Evolutionary conservation across 495 filamentous ascomycete genomes (phyloP), one percentile per base, ranked within the genome.

Genomic region (Penicillium cosmopolitanum): DNA sequence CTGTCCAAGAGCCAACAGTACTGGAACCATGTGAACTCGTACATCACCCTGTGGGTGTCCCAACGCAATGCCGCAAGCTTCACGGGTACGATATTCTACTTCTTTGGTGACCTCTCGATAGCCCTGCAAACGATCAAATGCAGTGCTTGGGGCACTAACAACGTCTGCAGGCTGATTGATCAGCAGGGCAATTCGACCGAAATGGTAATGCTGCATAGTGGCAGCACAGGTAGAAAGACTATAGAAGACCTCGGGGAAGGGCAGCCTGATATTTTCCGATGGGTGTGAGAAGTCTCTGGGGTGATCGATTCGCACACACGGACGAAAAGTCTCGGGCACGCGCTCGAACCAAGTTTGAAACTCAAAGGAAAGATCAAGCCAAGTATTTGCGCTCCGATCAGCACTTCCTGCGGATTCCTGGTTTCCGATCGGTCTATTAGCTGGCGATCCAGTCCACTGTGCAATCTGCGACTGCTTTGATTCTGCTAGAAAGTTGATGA

Each of bases 81-180:
- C 74, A 3, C 70, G 68, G 54, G 68, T 64, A 11, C 77, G 75
- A 50, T 71, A 73, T 43, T 80, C 77, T 8, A 77, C 75, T 51
- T 80, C 74, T 35, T 78, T 78, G 4, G 75, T 77, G 15, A 80
- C 59, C 50, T 78, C 76, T 9, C 77, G 63, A 31, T 78, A 77
- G 2, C 70, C 67, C 35, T 76, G 73, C 3, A 80, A 58, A 4
- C 76, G 73, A 53, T 78, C 74, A 51, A 76, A 78, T 1, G 76
- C 73, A 5, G 72, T 77, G 35, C 71, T 76, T 0, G 71, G 76
- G 0, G 66, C 73, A 13, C 66, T 70, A 40, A 75, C 55, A 2
- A 61, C 65, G 47, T 80, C 74, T 10, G 68, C 53, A 0, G 77
- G 77, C 11, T 71, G 64, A 21, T 80, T 78, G 8, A 80, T 63